A percentile compares a stretch with the other conserved stretches of the same genome.
phyloP scores from a whole-genome alignment of 2,329 filamentous ascomycete genomes.

The Aspergillus neoniger region DNA sequence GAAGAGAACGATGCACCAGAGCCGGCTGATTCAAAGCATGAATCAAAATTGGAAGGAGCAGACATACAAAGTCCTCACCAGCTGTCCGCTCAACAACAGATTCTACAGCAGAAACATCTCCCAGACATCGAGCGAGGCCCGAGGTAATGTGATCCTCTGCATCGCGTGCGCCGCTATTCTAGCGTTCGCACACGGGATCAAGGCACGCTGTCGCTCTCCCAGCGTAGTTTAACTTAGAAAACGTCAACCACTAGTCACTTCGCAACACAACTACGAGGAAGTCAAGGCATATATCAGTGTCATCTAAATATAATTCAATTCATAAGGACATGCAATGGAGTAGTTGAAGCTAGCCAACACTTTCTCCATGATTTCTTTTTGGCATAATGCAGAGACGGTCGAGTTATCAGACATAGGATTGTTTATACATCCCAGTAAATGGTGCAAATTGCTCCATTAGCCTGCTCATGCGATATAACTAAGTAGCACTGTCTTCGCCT shows the following conservation, averaged over 20 bases:
- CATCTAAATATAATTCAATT: slow-evolving; percentile 12
- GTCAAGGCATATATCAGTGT: slow-evolving; percentile 5
- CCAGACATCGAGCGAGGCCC: neutral
- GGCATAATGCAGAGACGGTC: neutral
- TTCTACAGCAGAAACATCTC: neutral
- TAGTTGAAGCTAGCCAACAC: neutral
- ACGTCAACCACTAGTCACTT: too few relatives aligned
- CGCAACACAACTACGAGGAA: neutral
- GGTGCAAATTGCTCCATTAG: neutral
- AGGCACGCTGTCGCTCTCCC: too few relatives aligned
- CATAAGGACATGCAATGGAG: slow-evolving; percentile 16
- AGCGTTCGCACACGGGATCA: neutral
- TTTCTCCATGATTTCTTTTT: slow-evolving; percentile 7
- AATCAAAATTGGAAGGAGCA: neutral
- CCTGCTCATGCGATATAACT: slow-evolving; percentile 48
- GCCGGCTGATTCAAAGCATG: slow-evolving; percentile 1
- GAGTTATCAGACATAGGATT: neutral
- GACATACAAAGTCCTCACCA: neutral
- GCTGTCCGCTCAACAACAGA: neutral
- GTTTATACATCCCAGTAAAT: neutral
- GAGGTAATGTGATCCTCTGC: neutral
- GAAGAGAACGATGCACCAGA: slow-evolving; percentile 19
- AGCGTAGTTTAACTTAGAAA: too few relatives aligned
- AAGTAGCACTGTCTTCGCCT: slow-evolving; percentile 54
- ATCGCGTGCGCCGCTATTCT: neutral